Percentiles rank a stretch among this genome's conserved stretches.
Conservation (phyloP, 371 early-diverging fungal species). For the Apophysomyces variabilis region DNA sequence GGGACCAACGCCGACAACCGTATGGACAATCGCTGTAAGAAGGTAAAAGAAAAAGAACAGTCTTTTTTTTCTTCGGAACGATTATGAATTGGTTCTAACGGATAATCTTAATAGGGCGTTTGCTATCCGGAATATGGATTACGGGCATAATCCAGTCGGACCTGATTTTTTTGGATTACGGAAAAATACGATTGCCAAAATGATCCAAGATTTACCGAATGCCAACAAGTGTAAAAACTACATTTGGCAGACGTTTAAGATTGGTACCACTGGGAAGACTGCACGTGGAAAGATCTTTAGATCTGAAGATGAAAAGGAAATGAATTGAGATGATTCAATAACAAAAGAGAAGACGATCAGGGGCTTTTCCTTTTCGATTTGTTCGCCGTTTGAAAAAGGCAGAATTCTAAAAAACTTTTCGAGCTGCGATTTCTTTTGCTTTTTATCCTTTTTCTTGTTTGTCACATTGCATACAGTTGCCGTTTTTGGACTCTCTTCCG, state of each 20-base stretch:
- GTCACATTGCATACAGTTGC: neutral
- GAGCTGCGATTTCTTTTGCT: neutral
- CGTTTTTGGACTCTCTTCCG: neutral
- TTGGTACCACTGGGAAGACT: slow-evolving; percentile 27
- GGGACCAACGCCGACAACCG: slow-evolving; percentile 59
- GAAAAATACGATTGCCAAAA: slow-evolving; percentile 85
- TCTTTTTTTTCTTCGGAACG: slow-evolving; percentile 9
- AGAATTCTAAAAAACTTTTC: neutral
- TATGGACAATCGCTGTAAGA: slow-evolving; percentile 58
- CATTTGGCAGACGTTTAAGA: slow-evolving; percentile 65
- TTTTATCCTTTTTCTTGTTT: neutral
- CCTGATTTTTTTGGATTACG: slow-evolving; percentile 93
- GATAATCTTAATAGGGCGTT: slow-evolving; percentile 41
- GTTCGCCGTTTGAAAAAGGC: neutral
- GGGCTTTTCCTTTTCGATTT: slow-evolving; percentile 1
- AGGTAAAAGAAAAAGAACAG: slow-evolving; percentile 25
- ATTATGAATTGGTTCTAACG: neutral
- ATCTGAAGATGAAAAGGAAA: slow-evolving; percentile 21
- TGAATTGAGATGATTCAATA: neutral
- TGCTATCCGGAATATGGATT: slow-evolving; percentile 78
- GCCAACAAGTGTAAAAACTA: slow-evolving; percentile 80
- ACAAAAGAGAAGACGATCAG: neutral
- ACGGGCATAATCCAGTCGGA: slow-evolving; percentile 85
- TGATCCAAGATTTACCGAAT: slow-evolving; percentile 90
- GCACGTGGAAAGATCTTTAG: slow-evolving; percentile 31